phyloP scores from a whole-genome alignment of 768 basidiomycete genomes.

The Leucosporidium scottii region DNA sequence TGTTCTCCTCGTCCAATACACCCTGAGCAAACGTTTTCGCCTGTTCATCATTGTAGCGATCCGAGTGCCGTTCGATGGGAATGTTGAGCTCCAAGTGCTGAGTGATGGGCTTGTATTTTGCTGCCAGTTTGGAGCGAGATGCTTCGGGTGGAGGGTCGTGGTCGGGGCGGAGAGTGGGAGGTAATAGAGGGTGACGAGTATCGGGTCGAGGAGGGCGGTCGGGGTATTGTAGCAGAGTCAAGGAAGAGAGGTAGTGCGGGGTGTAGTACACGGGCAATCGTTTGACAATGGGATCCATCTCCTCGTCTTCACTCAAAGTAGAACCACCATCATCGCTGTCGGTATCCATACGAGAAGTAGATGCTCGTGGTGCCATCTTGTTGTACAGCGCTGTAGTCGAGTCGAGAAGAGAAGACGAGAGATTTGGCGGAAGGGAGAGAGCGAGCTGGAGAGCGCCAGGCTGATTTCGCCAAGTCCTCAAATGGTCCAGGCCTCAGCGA shows the following conservation, averaged over 20 bases:
- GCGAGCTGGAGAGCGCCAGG: too few species aligned
- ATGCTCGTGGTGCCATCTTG: not conserved
- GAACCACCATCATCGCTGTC: not conserved
- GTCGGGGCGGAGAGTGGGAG: slow-evolving; percentile 28
- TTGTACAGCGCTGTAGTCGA: not conserved
- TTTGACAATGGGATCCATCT: slow-evolving; percentile 28
- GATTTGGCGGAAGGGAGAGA: not conserved
- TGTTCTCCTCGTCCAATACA: slow-evolving; percentile 16
- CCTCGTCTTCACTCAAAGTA: slow-evolving; percentile 29
- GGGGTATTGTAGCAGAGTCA: slow-evolving; percentile 40
- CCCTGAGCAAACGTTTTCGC: slow-evolving; percentile 33
- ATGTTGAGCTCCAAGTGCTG: slow-evolving; percentile 37
- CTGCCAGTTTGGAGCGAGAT: slow-evolving; percentile 14
- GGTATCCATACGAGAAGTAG: not conserved
- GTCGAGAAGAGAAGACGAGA: not conserved
- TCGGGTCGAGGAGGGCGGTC: slow-evolving; percentile 34
- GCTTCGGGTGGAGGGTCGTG: slow-evolving; percentile 15
- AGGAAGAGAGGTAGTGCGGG: slow-evolving; percentile 32
- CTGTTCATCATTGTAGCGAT: slow-evolving; percentile 34
- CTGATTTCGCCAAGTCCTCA: not conserved
- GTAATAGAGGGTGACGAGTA: slow-evolving; percentile 33
- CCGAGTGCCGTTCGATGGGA: slow-evolving; percentile 32
- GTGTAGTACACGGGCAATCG: slow-evolving; percentile 39
- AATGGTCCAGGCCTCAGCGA: not conserved
- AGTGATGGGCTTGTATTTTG: slow-evolving; percentile 36